Evolutionary conservation across 108 stramenopile species (phyloP).

Genomic region (Mediolabrus comicus): DNA sequence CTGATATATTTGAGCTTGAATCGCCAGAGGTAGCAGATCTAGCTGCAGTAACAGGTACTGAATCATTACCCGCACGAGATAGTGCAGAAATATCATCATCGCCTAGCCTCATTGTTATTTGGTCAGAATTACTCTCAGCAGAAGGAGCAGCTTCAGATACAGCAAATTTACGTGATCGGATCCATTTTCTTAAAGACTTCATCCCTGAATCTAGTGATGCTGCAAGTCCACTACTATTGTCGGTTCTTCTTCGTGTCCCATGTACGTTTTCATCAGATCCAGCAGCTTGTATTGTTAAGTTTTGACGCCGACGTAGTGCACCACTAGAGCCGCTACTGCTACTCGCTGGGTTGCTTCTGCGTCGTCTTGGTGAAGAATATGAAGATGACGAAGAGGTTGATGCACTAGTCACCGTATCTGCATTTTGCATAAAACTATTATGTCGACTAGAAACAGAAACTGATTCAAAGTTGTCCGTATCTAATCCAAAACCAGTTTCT

Average conservation of each 20-base stretch:
- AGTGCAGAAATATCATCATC: slow-evolving; percentile 40
- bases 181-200: slow-evolving; percentile 56
- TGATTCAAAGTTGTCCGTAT: neutral
- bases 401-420: neutral
- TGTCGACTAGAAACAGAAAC: neutral
- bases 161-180: slow-evolving; percentile 38
- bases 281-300: neutral
- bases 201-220: slow-evolving; percentile 68
- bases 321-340: slow-evolving; percentile 1
- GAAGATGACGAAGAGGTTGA: slow-evolving; percentile 7
- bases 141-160: neutral
- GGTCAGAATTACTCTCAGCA: slow-evolving; percentile 8
- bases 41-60: neutral
- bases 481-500: slow-evolving; percentile 9
- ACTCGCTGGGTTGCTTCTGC: neutral
- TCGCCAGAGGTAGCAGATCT: slow-evolving; percentile 25
- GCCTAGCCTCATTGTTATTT: slow-evolving; percentile 28
- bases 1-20: slow-evolving; percentile 8
- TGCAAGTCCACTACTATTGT: slow-evolving; percentile 1
- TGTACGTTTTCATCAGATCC: neutral
- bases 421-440: neutral
- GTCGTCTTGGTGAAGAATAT: neutral
- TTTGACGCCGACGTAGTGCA: neutral
- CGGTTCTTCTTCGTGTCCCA: neutral
- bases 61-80: slow-evolving; percentile 23